Evolutionary conservation across 108 stramenopile species (phyloP), one percentile per base, ranked within the genome.

Genomic region (Schizochytrium sp.): DNA sequence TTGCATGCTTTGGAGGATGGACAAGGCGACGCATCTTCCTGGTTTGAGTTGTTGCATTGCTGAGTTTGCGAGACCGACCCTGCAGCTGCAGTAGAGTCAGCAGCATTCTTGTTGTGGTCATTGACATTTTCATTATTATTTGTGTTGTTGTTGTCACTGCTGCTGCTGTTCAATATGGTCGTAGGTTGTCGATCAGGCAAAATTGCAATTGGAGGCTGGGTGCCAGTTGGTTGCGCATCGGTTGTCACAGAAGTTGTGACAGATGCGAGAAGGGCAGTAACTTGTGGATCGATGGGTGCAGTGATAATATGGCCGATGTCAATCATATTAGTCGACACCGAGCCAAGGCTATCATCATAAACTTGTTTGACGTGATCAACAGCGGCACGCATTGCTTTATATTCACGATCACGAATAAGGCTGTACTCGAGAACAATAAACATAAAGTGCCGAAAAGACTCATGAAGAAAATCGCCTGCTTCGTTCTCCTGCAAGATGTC

Each of bases 371-470:
- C 64, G 1, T 69, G 53, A 53, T 83, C 76, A 5, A 83, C 76
- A 12, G 50, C 50, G 1, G 76, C 53, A n/a, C 53, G 76, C 76
- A 83, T 49, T n/a, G 76, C 50, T 53, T 55, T 49, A 3, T 55
- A 83, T 2, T 83, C 76, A 38, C 53, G 47, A 10, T 83, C 50
- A 0, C 76, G 10, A n/a, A 83, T 53, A 53, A 83, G 76, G 53
- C 55, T 28, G 53, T 83, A 55, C 28, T 83, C 76, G 76, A 83
- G 53, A 5, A 83, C 76, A 53, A 83, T n/a, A 53, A 83, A 83
- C 76, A 83, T 83, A 28, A 83, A 83, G 53, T 83, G 47, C 55
- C 53, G 47, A 55, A 83, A 83, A 40, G 76, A 83, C 53, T 83
- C 55, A 53, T 83, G 50, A 47, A 83, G 28, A 55, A 55, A 83